phyloP scores from a whole-genome alignment of 2,329 filamentous ascomycete genomes.

The Colletotrichum camelliae region DNA sequence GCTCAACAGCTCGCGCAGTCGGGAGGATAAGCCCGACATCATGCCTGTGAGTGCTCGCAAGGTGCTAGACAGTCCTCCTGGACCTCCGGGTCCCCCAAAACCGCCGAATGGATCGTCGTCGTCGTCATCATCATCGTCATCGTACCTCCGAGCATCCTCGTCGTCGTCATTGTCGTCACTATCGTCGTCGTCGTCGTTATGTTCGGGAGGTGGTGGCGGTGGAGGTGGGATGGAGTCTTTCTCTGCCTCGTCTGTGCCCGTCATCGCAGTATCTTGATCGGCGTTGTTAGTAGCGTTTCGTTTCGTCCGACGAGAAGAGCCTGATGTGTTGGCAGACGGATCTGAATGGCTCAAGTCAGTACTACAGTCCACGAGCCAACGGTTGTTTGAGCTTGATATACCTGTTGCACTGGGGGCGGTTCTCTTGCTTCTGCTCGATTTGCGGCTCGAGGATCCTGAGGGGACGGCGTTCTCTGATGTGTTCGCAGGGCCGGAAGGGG shows the following conservation, averaged over 20 bases:
- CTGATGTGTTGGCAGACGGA: slow-evolving; percentile 35
- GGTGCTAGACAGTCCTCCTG: slow-evolving; percentile 76
- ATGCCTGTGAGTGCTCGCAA: slow-evolving; percentile 88
- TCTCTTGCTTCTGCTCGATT: slow-evolving; percentile 76
- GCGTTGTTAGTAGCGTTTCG: slow-evolving; percentile 52
- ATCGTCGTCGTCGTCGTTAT: slow-evolving; percentile 44
- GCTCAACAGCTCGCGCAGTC: slow-evolving; percentile 78
- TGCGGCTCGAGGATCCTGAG: slow-evolving; percentile 72
- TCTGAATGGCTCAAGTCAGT: slow-evolving; percentile 32
- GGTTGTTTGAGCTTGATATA: slow-evolving; percentile 25
- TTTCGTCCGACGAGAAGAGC: slow-evolving; percentile 56
- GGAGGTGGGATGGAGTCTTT: slow-evolving; percentile 47
- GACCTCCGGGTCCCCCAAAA: slow-evolving; percentile 71
- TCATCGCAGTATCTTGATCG: slow-evolving; percentile 74
- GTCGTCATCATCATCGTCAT: slow-evolving; percentile 72
- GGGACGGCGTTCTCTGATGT: slow-evolving; percentile 61
- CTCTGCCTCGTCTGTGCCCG: slow-evolving; percentile 65
- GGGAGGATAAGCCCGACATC: slow-evolving; percentile 83
- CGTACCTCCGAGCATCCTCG: slow-evolving; percentile 39
- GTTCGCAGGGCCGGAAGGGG: slow-evolving; percentile 68
- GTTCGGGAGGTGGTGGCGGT: slow-evolving; percentile 44
- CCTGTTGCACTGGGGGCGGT: slow-evolving; percentile 50
- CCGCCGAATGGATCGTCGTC: slow-evolving; percentile 68
- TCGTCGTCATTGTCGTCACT: slow-evolving; percentile 57
- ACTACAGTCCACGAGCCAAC: background rate